These are phyloP conservation scores for Metarhizium rileyi DNA, from an alignment of 2,329 filamentous ascomycete species.

Conservation along the genomic window DNA sequence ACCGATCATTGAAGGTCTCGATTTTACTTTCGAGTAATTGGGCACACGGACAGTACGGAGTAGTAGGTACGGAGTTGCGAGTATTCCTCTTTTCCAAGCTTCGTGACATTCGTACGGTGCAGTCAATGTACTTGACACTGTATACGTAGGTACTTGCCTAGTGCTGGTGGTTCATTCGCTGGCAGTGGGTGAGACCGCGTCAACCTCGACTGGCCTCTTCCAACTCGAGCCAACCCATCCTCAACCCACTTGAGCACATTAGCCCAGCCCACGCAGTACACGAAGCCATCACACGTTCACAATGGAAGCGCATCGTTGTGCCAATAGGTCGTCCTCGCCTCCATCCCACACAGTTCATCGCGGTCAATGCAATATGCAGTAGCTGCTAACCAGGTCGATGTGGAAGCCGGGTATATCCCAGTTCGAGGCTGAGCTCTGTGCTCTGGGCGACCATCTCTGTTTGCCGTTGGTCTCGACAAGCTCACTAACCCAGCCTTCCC, in stretches of 20 bases:
- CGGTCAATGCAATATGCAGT: not conserved
- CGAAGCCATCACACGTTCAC: not conserved
- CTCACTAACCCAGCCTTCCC: not conserved
- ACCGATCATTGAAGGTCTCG: too few species aligned
- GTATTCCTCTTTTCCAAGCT: too few species aligned
- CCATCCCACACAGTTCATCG: constrained; percentile 2
- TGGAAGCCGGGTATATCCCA: not conserved
- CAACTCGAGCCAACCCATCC: not conserved
- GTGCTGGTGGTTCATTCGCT: not conserved
- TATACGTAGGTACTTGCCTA: too few species aligned
- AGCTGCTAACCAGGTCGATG: not conserved
- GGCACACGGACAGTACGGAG: too few species aligned
- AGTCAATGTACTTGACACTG: not conserved
- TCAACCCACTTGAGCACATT: not conserved
- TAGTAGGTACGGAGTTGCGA: too few species aligned
- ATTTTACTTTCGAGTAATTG: too few species aligned
- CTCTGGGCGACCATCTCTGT: not conserved
- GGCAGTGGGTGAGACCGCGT: not conserved
- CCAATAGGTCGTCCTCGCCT: too few species aligned
- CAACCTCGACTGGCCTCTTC: not conserved
- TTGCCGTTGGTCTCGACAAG: not conserved
- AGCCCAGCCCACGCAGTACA: not conserved
- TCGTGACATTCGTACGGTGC: too few species aligned
- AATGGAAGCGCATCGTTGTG: too few species aligned
- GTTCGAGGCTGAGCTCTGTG: not conserved